Evolutionary conservation across 148 eudicot species (phyloP), one percentile per base, ranked within the genome.

Genomic region (Limonium bicolor): DNA sequence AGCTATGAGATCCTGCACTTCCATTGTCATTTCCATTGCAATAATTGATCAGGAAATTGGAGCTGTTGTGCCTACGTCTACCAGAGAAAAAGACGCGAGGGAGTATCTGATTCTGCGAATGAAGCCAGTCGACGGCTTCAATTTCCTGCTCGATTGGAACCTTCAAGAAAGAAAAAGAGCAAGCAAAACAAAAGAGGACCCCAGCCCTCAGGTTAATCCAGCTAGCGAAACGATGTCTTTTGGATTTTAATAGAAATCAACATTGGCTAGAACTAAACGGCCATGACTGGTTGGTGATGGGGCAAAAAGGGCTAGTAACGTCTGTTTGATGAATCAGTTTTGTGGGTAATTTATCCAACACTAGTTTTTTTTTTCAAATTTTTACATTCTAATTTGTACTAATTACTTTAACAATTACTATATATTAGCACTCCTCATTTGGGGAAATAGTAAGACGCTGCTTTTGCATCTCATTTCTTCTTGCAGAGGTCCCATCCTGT

Each of bases 1-100:
- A 22, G 41, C 5, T 8, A 17, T 24, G 23, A 24, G 25, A 23
- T 13, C 20, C 33, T 12, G 57, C 56, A 56, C 57, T 52, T 36
- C 34, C 28, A 28, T 27, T 26, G 17, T 33, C 39, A 20, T 55
- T 45, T 2, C 20, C 46, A 14, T 41, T 32, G 46, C 20, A 2
- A 24, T 44, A 43, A 28, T 53, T 52, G 28, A 46, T 25, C 56
- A 41, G 26, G 38, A 27, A 43, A 54, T 65, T 55, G 11, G 79
- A 51, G 32, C 46, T 51, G 48, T 35, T 18, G 48, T 23, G 27
- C 13, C 30, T 55, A 18, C 68, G 73, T n/a, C 92, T 56, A 17
- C 87, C 97, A 19, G 94, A 88, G 79, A 80, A 88, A 44, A 54
- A 88, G 43, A 82, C 41, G 33, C 92, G 94, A 31, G 94, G 94